Evolutionary conservation across 208 protist species (phyloP).

Genomic region (Leishmania lainsoni): DNA sequence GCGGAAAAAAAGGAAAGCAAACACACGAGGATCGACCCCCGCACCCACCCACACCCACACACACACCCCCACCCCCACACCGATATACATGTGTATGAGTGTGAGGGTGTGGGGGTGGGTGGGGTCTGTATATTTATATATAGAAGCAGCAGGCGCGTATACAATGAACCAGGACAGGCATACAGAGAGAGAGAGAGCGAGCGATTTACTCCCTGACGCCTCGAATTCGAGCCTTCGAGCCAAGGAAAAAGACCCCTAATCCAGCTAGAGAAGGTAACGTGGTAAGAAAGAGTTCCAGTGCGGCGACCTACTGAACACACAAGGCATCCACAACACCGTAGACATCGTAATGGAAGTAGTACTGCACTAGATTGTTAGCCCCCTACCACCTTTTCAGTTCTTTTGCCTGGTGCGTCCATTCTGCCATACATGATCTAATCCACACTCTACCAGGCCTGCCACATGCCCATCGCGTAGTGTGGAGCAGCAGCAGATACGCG

Average conservation of each 20-base stretch:
- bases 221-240: background rate
- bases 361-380: background rate
- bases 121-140: background rate
- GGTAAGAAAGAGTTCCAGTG: background rate
- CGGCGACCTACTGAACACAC: background rate
- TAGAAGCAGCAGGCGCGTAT: background rate
- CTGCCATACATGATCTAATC: background rate
- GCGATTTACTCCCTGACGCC: background rate
- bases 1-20: no score
- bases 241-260: background rate
- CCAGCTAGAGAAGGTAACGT: background rate
- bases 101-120: no score
- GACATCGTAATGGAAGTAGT: background rate
- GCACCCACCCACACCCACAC: background rate
- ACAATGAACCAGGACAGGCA: background rate
- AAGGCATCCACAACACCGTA: background rate
- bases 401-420: background rate
- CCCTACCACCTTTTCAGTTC: background rate
- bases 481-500: background rate
- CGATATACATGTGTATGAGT: background rate
- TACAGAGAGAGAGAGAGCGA: background rate
- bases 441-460: background rate
- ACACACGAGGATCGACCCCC: no score
- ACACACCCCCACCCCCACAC: no score
- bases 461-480: background rate